These are phyloP conservation scores for Xerocomus amazonicus DNA, from an alignment of 1,284 basidiomycete species.

Conservation along the genomic window DNA sequence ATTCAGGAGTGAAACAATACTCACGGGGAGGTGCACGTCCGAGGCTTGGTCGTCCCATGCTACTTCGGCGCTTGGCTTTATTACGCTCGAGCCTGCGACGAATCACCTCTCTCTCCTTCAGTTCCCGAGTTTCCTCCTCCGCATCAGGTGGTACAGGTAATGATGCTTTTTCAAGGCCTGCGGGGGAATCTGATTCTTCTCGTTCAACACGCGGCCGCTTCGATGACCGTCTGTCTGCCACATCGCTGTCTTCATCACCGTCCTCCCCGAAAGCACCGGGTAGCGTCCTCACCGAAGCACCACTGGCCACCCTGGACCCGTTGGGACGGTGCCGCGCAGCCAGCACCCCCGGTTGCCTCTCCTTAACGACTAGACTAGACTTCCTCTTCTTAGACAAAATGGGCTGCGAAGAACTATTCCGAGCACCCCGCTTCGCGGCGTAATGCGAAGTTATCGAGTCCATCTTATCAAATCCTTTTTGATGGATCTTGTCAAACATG, in stretches of 20 bases:
- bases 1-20: slow-evolving; percentile 14
- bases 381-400: slow-evolving; percentile 40
- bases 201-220: slow-evolving; percentile 42
- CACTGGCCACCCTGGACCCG: slow-evolving; percentile 33
- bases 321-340: slow-evolving; percentile 25
- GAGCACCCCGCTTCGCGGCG: slow-evolving; percentile 44
- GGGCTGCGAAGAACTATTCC: slow-evolving; percentile 9
- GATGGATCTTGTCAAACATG: slow-evolving; percentile 61
- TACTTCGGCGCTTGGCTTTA: slow-evolving; percentile 63
- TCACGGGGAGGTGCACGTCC: slow-evolving; percentile 38
- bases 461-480: slow-evolving; percentile 68
- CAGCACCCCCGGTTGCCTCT: slow-evolving; percentile 36
- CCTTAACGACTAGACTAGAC: slow-evolving; percentile 42
- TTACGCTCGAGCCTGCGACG: slow-evolving; percentile 59
- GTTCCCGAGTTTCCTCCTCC: slow-evolving; percentile 36
- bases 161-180: slow-evolving; percentile 3
- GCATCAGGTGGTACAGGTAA: slow-evolving; percentile 5
- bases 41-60: slow-evolving; percentile 48
- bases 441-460: slow-evolving; percentile 66
- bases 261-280: slow-evolving; percentile 57
- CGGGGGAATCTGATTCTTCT: slow-evolving; percentile 26
- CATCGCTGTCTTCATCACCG: slow-evolving; percentile 42
- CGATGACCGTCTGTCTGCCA: slow-evolving; percentile 25
- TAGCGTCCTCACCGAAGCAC: slow-evolving; percentile 44
- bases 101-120: slow-evolving; percentile 56